phyloP scores from a whole-genome alignment of 2,329 filamentous ascomycete genomes.

The Colletotrichum destructivum region DNA sequence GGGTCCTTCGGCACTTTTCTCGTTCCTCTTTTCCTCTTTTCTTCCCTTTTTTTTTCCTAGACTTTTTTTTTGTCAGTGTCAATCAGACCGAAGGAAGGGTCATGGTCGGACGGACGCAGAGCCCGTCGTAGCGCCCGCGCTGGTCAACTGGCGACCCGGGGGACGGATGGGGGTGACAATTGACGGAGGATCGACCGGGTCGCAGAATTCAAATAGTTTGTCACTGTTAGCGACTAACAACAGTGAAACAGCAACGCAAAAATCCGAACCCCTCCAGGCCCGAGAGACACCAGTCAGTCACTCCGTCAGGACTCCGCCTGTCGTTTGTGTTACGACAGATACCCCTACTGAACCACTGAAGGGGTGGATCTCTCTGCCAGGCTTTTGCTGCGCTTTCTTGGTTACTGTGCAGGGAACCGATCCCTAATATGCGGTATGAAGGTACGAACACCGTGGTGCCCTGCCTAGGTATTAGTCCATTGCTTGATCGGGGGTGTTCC shows the following conservation, averaged over 20 bases:
- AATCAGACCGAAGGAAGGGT: neutral
- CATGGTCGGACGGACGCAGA: conserved; percentile 7
- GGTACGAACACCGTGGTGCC: too few species aligned
- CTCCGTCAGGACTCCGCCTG: neutral
- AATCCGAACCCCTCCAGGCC: neutral
- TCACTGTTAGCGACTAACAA: conserved; percentile 38
- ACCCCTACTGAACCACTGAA: neutral
- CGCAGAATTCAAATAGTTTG: conserved; percentile 16
- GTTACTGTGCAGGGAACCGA: neutral
- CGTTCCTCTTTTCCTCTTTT: too few species aligned
- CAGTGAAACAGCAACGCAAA: conserved; percentile 37
- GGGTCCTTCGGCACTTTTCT: conserved; percentile 15
- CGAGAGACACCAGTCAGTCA: neutral
- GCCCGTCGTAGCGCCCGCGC: conserved; percentile 14
- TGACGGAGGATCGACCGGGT: conserved; percentile 35
- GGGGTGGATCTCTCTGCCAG: conserved; percentile 18
- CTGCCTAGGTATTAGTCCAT: too few species aligned
- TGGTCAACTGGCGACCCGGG: conserved; percentile 6
- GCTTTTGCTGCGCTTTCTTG: conserved; percentile 7
- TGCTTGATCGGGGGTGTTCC: too few species aligned
- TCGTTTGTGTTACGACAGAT: neutral
- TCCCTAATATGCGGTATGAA: neutral
- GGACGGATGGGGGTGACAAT: neutral
- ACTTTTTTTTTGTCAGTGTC: neutral
- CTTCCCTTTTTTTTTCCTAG: neutral